phyloP scores from a whole-genome alignment of 164 flowering plant genomes.

The Chloranthus sessilifolius region DNA sequence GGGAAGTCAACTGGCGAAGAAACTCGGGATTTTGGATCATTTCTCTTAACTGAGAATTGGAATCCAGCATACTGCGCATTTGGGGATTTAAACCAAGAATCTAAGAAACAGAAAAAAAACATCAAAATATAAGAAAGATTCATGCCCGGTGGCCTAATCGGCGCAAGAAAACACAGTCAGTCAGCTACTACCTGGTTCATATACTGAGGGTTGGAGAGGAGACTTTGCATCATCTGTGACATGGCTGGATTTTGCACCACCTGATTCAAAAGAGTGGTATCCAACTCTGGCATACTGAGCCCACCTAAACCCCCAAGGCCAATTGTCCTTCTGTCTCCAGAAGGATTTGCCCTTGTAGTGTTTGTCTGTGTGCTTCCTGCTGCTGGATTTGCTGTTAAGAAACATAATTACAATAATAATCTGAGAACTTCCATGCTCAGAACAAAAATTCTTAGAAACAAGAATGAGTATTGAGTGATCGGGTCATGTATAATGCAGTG shows the following conservation, averaged over 20 bases:
- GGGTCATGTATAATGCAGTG: no score
- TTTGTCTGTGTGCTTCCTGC: slow-evolving; percentile 54
- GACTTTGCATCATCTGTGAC: slow-evolving; percentile 74
- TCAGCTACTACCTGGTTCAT: slow-evolving; percentile 38
- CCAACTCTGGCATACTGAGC: slow-evolving; percentile 59
- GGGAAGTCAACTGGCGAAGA: slow-evolving; percentile 51
- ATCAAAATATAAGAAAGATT: no score
- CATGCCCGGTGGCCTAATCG: not conserved
- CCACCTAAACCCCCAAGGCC: slow-evolving; percentile 53
- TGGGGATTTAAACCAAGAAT: slow-evolving; percentile 38
- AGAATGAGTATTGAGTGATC: no score
- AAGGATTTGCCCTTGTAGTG: slow-evolving; percentile 39
- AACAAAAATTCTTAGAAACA: no score
- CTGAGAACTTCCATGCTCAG: no score
- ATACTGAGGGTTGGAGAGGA: slow-evolving; percentile 52
- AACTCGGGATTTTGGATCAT: slow-evolving; percentile 69
- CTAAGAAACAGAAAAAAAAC: slow-evolving; percentile 15
- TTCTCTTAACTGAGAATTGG: slow-evolving; percentile 46
- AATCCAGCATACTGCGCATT: slow-evolving; percentile 33
- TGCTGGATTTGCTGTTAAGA: slow-evolving; percentile 9
- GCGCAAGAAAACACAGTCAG: not conserved
- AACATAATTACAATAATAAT: no score
- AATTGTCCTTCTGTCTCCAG: slow-evolving; percentile 45
- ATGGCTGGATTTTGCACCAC: slow-evolving; percentile 80
- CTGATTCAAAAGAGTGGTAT: slow-evolving; percentile 47